phyloP scores from a whole-genome alignment of 2,329 filamentous ascomycete genomes.

The Aquanectria penicillioides region DNA sequence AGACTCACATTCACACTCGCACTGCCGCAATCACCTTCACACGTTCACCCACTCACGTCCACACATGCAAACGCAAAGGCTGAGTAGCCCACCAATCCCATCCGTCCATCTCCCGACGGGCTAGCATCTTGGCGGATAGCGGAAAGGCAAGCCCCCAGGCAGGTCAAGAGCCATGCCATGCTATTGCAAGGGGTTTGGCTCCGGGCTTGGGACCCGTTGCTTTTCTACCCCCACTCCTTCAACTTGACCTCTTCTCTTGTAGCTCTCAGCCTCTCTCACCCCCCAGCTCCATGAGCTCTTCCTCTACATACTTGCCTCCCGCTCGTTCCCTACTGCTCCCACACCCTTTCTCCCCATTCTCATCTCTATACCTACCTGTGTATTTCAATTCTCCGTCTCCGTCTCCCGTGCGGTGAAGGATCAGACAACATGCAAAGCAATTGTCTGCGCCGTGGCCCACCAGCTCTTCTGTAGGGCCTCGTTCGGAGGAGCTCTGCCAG shows the following conservation, averaged over 20 bases:
- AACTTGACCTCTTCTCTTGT: not conserved
- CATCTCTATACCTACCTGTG: too few relatives aligned
- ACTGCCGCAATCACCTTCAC: too few relatives aligned
- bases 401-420: constrained; percentile 7
- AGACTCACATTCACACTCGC: too few relatives aligned
- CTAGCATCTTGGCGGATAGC: not conserved
- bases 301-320: too few relatives aligned
- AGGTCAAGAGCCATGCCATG: not conserved
- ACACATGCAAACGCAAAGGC: too few relatives aligned
- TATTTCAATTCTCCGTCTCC: constrained; percentile 4
- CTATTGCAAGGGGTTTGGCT: not conserved
- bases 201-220: not conserved
- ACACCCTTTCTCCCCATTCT: not conserved
- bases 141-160: not conserved
- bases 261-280: not conserved
- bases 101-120: not conserved
- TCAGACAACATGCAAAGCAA: too few relatives aligned
- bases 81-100: constrained; percentile 9
- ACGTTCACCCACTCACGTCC: not conserved
- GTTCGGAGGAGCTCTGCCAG: not conserved
- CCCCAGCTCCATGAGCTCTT: not conserved
- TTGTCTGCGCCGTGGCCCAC: not conserved
- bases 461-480: constrained; percentile 3
- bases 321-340: too few relatives aligned
- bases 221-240: constrained; percentile 9